A percentile compares a stretch with the other conserved stretches of the same genome.
phyloP scores from a whole-genome alignment of 1,284 basidiomycete species.

The Trichosporon ovoides region DNA sequence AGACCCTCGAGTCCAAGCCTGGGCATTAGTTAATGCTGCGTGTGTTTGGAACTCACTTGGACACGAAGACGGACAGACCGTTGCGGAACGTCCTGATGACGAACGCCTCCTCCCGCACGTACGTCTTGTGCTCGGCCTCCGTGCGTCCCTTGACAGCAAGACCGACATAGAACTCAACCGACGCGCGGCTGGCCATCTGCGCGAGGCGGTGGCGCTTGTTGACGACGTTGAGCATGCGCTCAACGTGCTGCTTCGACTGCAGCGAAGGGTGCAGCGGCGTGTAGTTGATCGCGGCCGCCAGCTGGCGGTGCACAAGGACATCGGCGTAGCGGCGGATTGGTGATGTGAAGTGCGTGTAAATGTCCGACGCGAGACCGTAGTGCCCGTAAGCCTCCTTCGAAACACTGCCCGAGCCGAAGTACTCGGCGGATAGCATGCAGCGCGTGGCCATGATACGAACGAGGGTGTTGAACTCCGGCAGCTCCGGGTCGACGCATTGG shows the following conservation, averaged over 20 bases:
- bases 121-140: conserved; percentile 40
- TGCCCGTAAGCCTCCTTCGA: conserved; percentile 89
- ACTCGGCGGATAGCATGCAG: conserved; percentile 97
- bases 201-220: conserved; percentile 92
- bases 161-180: conserved; percentile 96
- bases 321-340: conserved; percentile 94
- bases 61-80: conserved; percentile 92
- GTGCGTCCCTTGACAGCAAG: conserved; percentile 75
- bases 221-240: conserved; percentile 74
- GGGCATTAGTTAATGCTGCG: conserved; percentile 3
- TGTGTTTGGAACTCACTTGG: conserved; percentile 60
- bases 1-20: conserved; percentile 91
- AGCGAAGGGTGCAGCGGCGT: conserved; percentile 76
- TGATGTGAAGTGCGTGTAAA: conserved; percentile 97
- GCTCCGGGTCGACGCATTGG: conserved; percentile 69
- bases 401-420: conserved; percentile 94
- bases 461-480: conserved; percentile 91
- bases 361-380: conserved; percentile 91
- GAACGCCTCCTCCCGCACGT: conserved; percentile 72
- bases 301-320: conserved; percentile 89
- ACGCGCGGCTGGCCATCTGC: conserved; percentile 92
- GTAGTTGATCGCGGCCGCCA: conserved; percentile 83
- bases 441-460: conserved; percentile 99
- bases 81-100: conserved; percentile 93
- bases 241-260: conserved; percentile 84